These are phyloP conservation scores for Eremothecium gossypii DNA, from an alignment of 1,139 yeast genomes.

Conservation along the genomic window DNA sequence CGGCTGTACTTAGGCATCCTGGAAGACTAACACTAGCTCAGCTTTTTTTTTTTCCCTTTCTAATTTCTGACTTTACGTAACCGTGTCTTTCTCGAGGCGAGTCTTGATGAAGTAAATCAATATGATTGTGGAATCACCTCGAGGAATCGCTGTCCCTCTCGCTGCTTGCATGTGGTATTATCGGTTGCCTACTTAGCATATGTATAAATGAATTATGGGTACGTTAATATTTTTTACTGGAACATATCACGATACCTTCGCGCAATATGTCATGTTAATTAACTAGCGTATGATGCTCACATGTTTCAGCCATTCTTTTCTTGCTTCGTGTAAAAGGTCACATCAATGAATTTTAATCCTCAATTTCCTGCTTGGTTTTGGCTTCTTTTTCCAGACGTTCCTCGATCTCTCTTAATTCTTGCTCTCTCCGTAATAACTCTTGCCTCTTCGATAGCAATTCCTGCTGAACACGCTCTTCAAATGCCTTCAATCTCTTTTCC, in stretches of 20 bases:
- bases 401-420: slow-evolving; percentile 77
- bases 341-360: slow-evolving; percentile 2
- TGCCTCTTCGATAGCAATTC: slow-evolving; percentile 78
- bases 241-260: neutral
- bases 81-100: no score
- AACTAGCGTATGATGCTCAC: slow-evolving; percentile 4
- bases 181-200: slow-evolving; percentile 1
- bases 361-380: slow-evolving; percentile 15
- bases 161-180: neutral
- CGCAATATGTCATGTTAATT: neutral
- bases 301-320: neutral
- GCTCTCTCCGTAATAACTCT: slow-evolving; percentile 79
- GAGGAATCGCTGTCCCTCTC: no score
- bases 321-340: neutral
- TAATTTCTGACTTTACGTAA: slow-evolving; percentile 21
- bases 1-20: slow-evolving; percentile 47
- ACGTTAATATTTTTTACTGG: slow-evolving; percentile 6
- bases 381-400: slow-evolving; percentile 55
- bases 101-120: no score
- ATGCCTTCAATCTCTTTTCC: slow-evolving; percentile 69
- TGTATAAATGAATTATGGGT: neutral
- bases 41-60: slow-evolving; percentile 54
- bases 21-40: slow-evolving; percentile 53
- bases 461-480: slow-evolving; percentile 81
- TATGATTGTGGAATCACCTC: no score